Conservation (phyloP, 1,284 basidiomycete species). For the Fomes fomentarius region DNA sequence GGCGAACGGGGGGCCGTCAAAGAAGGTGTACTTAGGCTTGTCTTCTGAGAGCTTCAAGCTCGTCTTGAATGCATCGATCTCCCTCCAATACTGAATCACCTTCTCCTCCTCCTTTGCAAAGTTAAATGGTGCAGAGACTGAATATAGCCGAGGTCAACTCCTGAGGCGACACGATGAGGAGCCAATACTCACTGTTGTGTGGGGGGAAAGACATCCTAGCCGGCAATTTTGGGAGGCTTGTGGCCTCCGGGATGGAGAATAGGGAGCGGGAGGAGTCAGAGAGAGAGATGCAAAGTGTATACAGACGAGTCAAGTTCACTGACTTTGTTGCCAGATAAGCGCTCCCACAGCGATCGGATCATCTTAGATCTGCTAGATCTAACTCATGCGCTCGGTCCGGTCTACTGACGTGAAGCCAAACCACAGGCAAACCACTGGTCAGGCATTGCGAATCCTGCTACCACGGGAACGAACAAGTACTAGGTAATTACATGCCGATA, state of each 20-base stretch:
- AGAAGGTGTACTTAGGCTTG: slow-evolving; percentile 90
- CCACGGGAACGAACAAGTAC: no score
- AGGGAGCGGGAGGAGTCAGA: background rate
- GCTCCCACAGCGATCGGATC: slow-evolving; percentile 18
- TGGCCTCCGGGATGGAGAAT: background rate
- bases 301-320: slow-evolving; percentile 17
- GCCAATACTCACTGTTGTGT: slow-evolving; percentile 66
- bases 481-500: no score
- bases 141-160: slow-evolving; percentile 10
- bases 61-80: slow-evolving; percentile 98
- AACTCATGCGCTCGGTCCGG: background rate
- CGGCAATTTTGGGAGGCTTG: background rate
- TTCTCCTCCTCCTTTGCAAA: slow-evolving; percentile 94
- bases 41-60: slow-evolving; percentile 92
- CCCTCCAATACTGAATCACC: slow-evolving; percentile 91
- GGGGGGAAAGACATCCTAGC: slow-evolving; percentile 64
- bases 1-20: slow-evolving; percentile 98
- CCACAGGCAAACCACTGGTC: no score
- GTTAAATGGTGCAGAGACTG: slow-evolving; percentile 79
- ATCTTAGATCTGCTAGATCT: slow-evolving; percentile 20
- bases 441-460: no score
- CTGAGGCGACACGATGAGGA: background rate
- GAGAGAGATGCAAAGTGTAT: slow-evolving; percentile 1
- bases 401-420: no score
- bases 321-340: slow-evolving; percentile 18